A percentile compares a stretch with the other conserved stretches of the same genome.
Conservation (phyloP, 1,284 basidiomycete genomes). For the Meira nashicola region DNA sequence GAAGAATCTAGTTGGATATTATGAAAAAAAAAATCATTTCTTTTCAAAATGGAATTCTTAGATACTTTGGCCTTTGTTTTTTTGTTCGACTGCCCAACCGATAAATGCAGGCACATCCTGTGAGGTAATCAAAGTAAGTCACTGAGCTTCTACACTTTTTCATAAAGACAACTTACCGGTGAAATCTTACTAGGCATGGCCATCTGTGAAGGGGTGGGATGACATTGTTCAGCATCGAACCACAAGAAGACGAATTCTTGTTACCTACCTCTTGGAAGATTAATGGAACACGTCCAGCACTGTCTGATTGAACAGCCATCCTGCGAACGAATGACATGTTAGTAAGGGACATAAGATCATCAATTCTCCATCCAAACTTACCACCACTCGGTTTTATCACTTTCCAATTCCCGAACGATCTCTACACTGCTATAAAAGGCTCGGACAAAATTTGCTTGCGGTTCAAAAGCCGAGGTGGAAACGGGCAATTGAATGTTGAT, state of each 20-base stretch:
- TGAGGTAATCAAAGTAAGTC: neutral
- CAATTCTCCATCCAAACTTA: neutral
- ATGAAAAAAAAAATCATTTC: too few relatives aligned
- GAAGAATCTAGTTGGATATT: too few relatives aligned
- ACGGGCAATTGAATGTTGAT: slow-evolving; percentile 12
- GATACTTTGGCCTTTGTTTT: neutral
- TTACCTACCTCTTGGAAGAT: slow-evolving; percentile 11
- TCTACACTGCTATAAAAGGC: slow-evolving; percentile 8
- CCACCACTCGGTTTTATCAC: slow-evolving; percentile 10
- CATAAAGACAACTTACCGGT: neutral
- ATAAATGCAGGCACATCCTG: slow-evolving; percentile 9
- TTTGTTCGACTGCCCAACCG: slow-evolving; percentile 6
- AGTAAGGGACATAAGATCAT: neutral
- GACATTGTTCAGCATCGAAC: neutral
- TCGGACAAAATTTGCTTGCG: slow-evolving; percentile 3
- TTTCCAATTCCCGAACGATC: slow-evolving; percentile 2
- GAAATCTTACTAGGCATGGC: slow-evolving; percentile 7
- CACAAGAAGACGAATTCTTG: neutral
- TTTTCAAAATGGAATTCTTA: too few relatives aligned
- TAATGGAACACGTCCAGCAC: slow-evolving; percentile 6
- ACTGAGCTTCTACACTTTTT: neutral
- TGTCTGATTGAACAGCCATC: slow-evolving; percentile 10
- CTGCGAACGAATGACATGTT: neutral
- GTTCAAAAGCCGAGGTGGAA: neutral
- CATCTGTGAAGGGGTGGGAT: neutral